phyloP scores from a whole-genome alignment of 768 basidiomycete genomes.

The Suillus luteus region DNA sequence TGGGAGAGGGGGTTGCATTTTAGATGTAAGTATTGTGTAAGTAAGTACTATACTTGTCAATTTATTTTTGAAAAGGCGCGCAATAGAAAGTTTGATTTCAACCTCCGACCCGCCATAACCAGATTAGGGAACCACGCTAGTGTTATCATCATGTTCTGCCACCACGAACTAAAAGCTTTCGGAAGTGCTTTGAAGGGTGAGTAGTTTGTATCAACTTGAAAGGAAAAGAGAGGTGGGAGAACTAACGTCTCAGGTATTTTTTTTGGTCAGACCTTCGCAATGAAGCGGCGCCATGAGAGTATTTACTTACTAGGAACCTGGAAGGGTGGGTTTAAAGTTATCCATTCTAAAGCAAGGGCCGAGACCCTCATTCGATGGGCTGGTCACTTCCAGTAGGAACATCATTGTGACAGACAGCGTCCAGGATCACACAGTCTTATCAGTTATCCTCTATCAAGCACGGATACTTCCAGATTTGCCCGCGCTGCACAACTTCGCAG shows the following conservation, averaged over 20 bases:
- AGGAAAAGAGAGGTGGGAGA: background rate
- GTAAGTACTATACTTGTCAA: background rate
- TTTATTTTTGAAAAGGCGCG: too few relatives aligned
- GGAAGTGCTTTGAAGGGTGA: background rate
- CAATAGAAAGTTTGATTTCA: background rate
- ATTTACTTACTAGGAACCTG: slow-evolving; percentile 67
- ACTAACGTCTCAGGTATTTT: slow-evolving; percentile 30
- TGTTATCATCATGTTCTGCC: too few relatives aligned
- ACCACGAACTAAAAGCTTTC: too few relatives aligned
- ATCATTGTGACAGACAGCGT: slow-evolving; percentile 47
- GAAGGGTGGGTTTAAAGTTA: slow-evolving; percentile 45
- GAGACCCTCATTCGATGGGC: background rate
- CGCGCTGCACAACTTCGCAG: slow-evolving; percentile 53
- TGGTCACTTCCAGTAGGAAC: slow-evolving; percentile 48
- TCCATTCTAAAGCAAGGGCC: background rate
- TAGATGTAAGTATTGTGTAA: too few relatives aligned
- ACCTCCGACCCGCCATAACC: background rate
- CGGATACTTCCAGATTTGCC: slow-evolving; percentile 76
- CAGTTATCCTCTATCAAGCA: slow-evolving; percentile 66
- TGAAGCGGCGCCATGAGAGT: slow-evolving; percentile 56
- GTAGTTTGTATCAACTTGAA: background rate
- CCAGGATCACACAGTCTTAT: slow-evolving; percentile 62
- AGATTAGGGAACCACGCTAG: too few relatives aligned
- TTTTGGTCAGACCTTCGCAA: slow-evolving; percentile 47
- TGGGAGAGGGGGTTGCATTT: background rate